Conservation (phyloP, 208 protist species). For the Leishmania mexicana region DNA sequence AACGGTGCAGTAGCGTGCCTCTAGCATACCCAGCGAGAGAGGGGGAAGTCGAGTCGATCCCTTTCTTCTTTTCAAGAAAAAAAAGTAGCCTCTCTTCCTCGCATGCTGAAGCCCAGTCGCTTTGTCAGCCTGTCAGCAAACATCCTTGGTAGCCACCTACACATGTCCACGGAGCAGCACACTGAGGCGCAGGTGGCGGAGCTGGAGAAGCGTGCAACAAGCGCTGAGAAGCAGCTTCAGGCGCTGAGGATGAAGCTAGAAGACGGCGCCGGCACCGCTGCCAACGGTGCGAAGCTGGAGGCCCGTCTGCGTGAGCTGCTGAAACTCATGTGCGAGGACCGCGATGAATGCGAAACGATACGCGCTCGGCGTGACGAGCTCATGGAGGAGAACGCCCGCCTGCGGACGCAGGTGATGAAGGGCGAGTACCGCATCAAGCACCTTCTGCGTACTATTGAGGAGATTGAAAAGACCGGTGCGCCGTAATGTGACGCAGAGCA, state of each 20-base stretch:
- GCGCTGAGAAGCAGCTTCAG: slow-evolving; percentile 53
- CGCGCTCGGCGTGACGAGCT: slow-evolving; percentile 79
- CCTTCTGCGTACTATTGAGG: slow-evolving; percentile 80
- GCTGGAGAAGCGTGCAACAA: slow-evolving; percentile 62
- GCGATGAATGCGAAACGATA: slow-evolving; percentile 78
- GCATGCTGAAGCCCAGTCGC: slow-evolving; percentile 3
- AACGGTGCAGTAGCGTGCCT: background rate
- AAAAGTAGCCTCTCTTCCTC: slow-evolving; percentile 8
- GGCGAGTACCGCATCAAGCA: slow-evolving; percentile 87
- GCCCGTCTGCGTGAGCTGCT: slow-evolving; percentile 56
- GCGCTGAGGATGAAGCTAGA: slow-evolving; percentile 44
- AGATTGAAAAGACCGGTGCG: slow-evolving; percentile 41
- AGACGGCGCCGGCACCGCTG: slow-evolving; percentile 1
- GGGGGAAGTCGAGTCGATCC: no score
- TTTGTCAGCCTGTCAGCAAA: background rate
- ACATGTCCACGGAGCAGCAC: slow-evolving; percentile 11
- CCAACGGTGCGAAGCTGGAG: slow-evolving; percentile 28
- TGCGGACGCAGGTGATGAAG: slow-evolving; percentile 63
- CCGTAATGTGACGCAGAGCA: background rate
- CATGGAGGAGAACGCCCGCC: slow-evolving; percentile 74
- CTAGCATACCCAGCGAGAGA: background rate
- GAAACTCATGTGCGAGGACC: slow-evolving; percentile 66
- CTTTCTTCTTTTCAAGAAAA: background rate
- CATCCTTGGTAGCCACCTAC: background rate
- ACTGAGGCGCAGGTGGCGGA: slow-evolving; percentile 26